Percentiles rank a stretch among this genome's conserved stretches.
phyloP scores from a whole-genome alignment of 148 eudicot genomes.

The Dysphania ambrosioides region DNA sequence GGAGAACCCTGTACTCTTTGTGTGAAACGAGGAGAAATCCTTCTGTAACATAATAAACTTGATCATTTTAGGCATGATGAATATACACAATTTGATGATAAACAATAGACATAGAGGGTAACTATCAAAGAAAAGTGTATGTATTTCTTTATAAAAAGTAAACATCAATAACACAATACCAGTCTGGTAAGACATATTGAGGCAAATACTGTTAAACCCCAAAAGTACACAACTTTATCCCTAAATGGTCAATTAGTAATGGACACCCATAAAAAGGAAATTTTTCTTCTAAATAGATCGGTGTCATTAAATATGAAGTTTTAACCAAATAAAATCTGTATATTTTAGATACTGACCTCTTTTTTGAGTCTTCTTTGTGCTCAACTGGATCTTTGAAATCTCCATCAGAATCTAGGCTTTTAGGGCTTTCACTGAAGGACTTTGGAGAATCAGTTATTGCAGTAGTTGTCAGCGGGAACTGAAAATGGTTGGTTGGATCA shows the following conservation, averaged over 20 bases:
- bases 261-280: neutral
- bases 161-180: neutral
- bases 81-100: neutral
- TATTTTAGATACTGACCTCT: constrained; percentile 9
- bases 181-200: neutral
- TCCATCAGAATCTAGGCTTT: constrained; percentile 26
- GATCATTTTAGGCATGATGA: neutral
- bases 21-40: constrained; percentile 14
- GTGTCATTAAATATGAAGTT: no score
- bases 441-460: constrained; percentile 25
- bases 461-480: neutral
- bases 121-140: neutral
- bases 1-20: constrained; percentile 25
- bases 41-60: constrained; percentile 21
- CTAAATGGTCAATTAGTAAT: neutral
- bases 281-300: no score
- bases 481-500: constrained; percentile 1
- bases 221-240: neutral
- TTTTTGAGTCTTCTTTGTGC: constrained; percentile 10
- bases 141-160: neutral
- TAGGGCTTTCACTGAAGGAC: constrained; percentile 32
- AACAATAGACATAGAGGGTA: neutral
- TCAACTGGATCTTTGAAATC: constrained; percentile 25
- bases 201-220: neutral
- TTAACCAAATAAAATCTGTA: neutral